These are phyloP conservation scores for Murraya koenigii DNA, from an alignment of 345 rosid genomes.

Conservation along the genomic window DNA sequence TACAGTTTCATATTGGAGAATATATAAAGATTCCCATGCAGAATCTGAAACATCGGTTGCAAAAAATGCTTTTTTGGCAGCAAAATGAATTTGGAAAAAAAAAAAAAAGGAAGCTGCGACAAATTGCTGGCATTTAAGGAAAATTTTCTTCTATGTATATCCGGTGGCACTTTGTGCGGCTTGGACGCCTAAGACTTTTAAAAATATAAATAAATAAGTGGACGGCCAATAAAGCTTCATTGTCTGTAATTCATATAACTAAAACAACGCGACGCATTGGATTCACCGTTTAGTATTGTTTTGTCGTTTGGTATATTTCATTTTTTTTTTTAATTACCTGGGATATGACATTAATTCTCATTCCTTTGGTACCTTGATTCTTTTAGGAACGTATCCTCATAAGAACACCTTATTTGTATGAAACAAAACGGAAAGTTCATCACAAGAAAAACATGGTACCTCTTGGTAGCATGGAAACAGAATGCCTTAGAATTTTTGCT, in stretches of 20 bases:
- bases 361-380: too few species aligned
- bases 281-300: background rate
- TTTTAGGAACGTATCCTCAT: background rate
- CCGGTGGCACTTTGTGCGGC: background rate
- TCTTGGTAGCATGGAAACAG: background rate
- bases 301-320: background rate
- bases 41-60: too few species aligned
- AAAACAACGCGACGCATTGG: conserved; percentile 12
- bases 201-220: background rate
- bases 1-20: background rate
- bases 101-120: too few species aligned
- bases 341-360: background rate
- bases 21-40: background rate
- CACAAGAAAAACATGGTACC: conserved; percentile 13
- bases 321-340: background rate
- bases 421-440: conserved; percentile 1
- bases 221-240: background rate
- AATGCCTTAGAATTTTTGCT: background rate
- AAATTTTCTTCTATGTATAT: too few species aligned
- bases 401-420: background rate
- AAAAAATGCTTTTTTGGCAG: background rate
- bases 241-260: background rate
- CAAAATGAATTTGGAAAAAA: background rate
- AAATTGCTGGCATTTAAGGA: too few species aligned
- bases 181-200: conserved; percentile 3